phyloP scores from a whole-genome alignment of 768 basidiomycete species.

The Phanerochaete carnosa region DNA sequence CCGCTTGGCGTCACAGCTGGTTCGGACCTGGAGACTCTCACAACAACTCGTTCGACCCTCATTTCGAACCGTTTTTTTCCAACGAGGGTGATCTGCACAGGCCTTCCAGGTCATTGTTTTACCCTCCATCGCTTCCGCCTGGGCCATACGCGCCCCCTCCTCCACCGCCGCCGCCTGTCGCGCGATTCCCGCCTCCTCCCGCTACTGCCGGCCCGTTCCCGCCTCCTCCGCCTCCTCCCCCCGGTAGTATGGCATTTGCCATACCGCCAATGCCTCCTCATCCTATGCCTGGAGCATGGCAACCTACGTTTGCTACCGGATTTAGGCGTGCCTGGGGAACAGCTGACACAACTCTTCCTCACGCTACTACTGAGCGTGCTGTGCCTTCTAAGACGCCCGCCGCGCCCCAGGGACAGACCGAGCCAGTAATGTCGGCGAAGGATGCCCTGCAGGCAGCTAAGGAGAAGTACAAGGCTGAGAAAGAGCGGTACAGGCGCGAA shows the following conservation, averaged over 20 bases:
- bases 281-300: neutral
- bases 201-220: conserved; percentile 5
- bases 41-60: neutral
- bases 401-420: neutral
- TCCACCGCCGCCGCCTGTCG: conserved; percentile 7
- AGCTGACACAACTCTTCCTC: neutral
- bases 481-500: conserved; percentile 64
- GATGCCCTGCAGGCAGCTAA: conserved; percentile 60
- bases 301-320: neutral
- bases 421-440: conserved; percentile 6
- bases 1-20: neutral
- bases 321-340: conserved; percentile 2
- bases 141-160: conserved; percentile 10
- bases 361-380: neutral
- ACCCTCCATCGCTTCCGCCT: conserved; percentile 18
- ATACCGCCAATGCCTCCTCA: neutral
- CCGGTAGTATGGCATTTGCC: too few species aligned
- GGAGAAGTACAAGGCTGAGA: conserved; percentile 61
- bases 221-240: neutral
- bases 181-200: neutral
- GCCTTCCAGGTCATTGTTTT: conserved; percentile 10
- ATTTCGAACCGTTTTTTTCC: conserved; percentile 3
- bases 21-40: neutral
- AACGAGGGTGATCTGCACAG: neutral
- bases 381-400: neutral